Evolutionary conservation across 495 filamentous ascomycete genomes (phyloP).

Genomic region (Aspergillus hancockii): DNA sequence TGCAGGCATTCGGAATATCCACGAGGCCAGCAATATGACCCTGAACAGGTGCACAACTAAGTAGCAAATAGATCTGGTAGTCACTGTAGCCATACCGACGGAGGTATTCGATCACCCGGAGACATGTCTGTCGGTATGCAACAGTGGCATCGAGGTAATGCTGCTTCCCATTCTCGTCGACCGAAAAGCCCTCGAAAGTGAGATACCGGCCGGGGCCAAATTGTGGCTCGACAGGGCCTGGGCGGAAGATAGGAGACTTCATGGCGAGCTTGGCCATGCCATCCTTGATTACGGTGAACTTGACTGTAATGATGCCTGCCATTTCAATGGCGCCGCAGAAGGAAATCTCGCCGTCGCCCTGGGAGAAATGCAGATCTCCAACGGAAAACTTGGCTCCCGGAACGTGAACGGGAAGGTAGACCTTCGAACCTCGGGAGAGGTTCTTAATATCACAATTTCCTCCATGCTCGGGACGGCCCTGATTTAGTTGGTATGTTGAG

Average conservation of each 20-base stretch:
- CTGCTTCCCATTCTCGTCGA: conserved; percentile 89
- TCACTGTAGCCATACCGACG: conserved; percentile 73
- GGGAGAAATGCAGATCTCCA: conserved; percentile 86
- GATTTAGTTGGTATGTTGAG: neutral
- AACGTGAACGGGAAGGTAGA: conserved; percentile 86
- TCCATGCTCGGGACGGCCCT: conserved; percentile 55
- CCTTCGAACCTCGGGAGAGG: conserved; percentile 78
- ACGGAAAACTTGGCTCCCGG: conserved; percentile 89
- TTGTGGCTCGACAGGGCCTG: conserved; percentile 88
- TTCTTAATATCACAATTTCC: conserved; percentile 93
- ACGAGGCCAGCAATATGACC: conserved; percentile 94
- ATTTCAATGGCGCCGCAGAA: conserved; percentile 98
- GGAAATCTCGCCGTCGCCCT: conserved; percentile 91
- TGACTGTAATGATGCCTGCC: conserved; percentile 90
- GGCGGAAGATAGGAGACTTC: conserved; percentile 86
- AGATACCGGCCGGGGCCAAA: conserved; percentile 85
- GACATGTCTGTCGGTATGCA: conserved; percentile 83
- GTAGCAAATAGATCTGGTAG: conserved; percentile 88
- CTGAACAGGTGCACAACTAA: conserved; percentile 88
- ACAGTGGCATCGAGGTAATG: conserved; percentile 92
- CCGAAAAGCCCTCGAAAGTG: conserved; percentile 93
- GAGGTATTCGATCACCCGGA: conserved; percentile 85
- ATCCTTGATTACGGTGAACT: conserved; percentile 84
- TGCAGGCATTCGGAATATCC: conserved; percentile 85
- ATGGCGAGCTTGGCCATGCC: conserved; percentile 76